These are phyloP conservation scores for Cryphonectria radicalis DNA, from an alignment of 2,329 filamentous ascomycete species.

Conservation along the genomic window DNA sequence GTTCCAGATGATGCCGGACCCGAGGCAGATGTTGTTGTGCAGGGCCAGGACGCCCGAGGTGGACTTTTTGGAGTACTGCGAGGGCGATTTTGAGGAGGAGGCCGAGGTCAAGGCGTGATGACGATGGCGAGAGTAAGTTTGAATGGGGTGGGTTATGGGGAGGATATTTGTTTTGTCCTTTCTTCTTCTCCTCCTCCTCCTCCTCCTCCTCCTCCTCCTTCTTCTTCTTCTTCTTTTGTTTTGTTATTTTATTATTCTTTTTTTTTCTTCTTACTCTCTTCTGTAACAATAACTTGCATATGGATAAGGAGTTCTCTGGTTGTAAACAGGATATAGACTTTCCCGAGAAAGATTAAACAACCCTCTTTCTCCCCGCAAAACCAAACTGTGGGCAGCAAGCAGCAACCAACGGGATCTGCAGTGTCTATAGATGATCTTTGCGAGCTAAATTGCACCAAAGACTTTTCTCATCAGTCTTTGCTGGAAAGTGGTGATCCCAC, in stretches of 20 bases:
- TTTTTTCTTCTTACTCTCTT: neutral
- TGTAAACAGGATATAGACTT: neutral
- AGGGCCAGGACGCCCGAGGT: constrained; percentile 4
- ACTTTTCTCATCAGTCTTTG: no score
- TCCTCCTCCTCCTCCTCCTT: no score
- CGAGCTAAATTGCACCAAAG: no score
- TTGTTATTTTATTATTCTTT: no score
- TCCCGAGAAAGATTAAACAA: neutral
- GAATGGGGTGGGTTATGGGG: neutral
- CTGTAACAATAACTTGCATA: neutral
- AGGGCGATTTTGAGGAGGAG: neutral
- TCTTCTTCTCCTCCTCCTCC: no score
- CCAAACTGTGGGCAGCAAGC: neutral
- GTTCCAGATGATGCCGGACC: neutral
- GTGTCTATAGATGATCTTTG: no score
- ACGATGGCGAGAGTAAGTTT: neutral
- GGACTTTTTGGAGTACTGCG: neutral
- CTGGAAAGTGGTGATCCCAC: no score
- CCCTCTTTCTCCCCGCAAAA: no score
- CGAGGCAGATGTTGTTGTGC: constrained; percentile 1
- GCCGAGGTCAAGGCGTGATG: neutral
- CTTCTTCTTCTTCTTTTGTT: no score
- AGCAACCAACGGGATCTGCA: no score
- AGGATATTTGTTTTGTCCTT: neutral
- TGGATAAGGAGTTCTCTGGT: neutral